Base-by-base conservation (phyloP, 768 basidiomycete species). In the Cantharellus cinnabarinus region DNA sequence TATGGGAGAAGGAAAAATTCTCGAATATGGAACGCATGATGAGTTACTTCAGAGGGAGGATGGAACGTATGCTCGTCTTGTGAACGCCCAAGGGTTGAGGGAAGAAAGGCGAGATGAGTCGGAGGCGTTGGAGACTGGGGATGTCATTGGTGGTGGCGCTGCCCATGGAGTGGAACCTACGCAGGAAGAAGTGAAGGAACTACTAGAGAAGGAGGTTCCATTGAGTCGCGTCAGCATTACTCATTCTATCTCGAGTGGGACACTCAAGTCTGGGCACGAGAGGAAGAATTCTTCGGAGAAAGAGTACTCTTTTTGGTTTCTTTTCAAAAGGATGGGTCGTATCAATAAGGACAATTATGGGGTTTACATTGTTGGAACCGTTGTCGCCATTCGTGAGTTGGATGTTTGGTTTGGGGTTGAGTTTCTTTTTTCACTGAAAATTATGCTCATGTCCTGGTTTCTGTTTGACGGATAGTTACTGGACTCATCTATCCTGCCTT, bases 401-500 rank as follows among this genome's bases (percentile, higher is more conserved):
- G 15, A 15, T 54, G 10, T 54, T 54, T 41, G 15, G 29, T 58
- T 41, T 3, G 2, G 5, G 7, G 4, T 4, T 41, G 57, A 3
- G 15, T 2, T 29, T 3, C n/a, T 4, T 7, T 37, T 10, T 37
- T 37, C 10, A 54, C 38, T 10, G 14, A 10, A 10, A 7, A 63
- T 59, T 50, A 58, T 48, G 44, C 10, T 29, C 29, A 10, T 48
- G 10, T 48, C 44, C 44, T 29, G 10, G 10, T 29, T 29, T 48
- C 35, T 34, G 2, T 34, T 56, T 10, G 5, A 38, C 68, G 64
- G 63, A 35, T 39, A 70, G 64, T 63, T 61, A 76, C 77, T 44
- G 85, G 85, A 50, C 73, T 79, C 71, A 76, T 83, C 4, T 85
- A 82, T 65, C 85, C 85, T 2, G 76, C 76, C 0, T 84, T 82